Conservation (phyloP, 192 early-diverging fungal genomes). For the Piromyces finnis region DNA sequence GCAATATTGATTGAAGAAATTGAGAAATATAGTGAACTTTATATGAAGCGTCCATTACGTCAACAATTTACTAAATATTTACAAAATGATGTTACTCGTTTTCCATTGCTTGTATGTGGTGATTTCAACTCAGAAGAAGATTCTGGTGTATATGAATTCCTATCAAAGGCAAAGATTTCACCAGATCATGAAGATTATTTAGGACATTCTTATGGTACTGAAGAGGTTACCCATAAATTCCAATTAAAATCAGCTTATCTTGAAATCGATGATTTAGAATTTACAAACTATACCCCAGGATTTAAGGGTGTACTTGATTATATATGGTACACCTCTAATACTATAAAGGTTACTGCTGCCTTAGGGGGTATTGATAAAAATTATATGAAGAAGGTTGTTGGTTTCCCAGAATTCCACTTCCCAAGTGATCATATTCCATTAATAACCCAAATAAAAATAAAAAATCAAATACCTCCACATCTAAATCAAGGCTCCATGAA, state of each 20-base stretch:
- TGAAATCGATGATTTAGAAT: constrained; percentile 51
- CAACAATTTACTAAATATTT: constrained; percentile 5
- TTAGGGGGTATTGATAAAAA: constrained; percentile 65
- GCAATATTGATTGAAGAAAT: constrained; percentile 86
- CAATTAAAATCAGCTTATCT: constrained; percentile 68
- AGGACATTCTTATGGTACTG: constrained; percentile 58
- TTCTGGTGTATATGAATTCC: constrained; percentile 82
- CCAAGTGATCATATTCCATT: constrained; percentile 13
- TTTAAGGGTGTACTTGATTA: constrained; percentile 86
- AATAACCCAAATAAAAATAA: background rate
- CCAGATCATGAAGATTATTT: constrained; percentile 75
- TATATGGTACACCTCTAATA: constrained; percentile 71
- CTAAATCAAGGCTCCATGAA: background rate
- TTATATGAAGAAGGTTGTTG: constrained; percentile 59
- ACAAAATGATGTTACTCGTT: background rate
- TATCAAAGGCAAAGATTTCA: constrained; percentile 53
- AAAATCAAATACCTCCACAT: background rate
- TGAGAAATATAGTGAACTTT: constrained; percentile 34
- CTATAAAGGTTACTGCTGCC: constrained; percentile 57
- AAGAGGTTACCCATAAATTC: constrained; percentile 66
- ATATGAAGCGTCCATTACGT: constrained; percentile 17
- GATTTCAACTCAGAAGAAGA: constrained; percentile 85
- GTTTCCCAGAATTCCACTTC: constrained; percentile 81
- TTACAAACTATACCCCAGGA: constrained; percentile 79
- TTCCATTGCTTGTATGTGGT: constrained; percentile 57